Base-by-base conservation (phyloP, 306 rosid species). In the Ochetophila trinervis region DNA sequence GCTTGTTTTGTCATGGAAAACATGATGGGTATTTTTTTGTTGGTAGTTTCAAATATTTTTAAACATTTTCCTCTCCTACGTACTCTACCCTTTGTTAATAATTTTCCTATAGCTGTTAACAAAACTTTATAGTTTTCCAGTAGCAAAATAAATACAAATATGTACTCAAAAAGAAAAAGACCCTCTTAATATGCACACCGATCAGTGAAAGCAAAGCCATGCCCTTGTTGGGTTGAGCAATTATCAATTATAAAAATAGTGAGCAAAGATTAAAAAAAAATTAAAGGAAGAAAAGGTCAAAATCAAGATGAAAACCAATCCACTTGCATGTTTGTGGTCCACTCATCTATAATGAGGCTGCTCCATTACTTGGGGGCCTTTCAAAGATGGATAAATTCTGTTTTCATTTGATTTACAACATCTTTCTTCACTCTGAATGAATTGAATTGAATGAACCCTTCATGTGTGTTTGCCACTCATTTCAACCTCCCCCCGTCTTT, bases 301-400 rank as follows among this genome's bases (percentile, higher is more conserved):
- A 17, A 67, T 76, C 80, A 73, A 53, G 68, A 60, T 34, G 56
- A 37, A 68, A 69, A 56, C 45, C 34, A 66, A 69, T 61, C 49
- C 57, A 34, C 57, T 62, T 18, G 67, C 24, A 35, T 49, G 8
- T 22, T 72, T 54, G 62, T 66, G 79, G 73, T 70, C 83, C 88
- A 76, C 87, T 73, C 45, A 77, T 77, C 75, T 36, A 52, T 66
- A 64, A 79, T 69, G 73, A 54, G 61, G 64, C 73, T 69, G 22
- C 78, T 57, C 67, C 57, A 58, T 56, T 62, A 42, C 68, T 45
- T 48, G 59, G 58, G 76, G 76, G 37, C 83, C 79, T 65, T 36
- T 73, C 58, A 57, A 65, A 53, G 49, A 70, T 61, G 69, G 74
- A 56, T 66, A 14, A 18, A 42, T 62, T 49, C 68, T 67, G 71